Evolutionary conservation across 805 yeast genomes (phyloP).

Genomic region (Blastobotrys robertii): DNA sequence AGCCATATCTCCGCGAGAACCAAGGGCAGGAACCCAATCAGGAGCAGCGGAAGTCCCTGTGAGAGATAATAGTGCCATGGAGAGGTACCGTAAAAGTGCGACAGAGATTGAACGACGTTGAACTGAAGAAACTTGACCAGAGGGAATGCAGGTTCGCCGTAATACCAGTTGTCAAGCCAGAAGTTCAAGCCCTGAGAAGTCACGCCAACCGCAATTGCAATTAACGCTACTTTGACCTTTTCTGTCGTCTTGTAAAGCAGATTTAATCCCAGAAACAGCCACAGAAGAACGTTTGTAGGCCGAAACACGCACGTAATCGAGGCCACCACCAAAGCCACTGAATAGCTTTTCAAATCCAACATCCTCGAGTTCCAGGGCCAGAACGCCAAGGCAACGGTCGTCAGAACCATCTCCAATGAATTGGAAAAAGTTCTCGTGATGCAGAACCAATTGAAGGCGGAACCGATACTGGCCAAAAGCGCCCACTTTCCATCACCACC

Average conservation of each 20-base stretch:
- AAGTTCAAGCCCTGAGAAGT: constrained; percentile 31
- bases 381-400: constrained; percentile 51
- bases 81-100: constrained; percentile 76
- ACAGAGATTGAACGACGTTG: constrained; percentile 62
- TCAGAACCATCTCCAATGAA: constrained; percentile 64
- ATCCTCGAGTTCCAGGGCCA: constrained; percentile 52
- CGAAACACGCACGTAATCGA: constrained; percentile 59
- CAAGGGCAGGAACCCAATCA: constrained; percentile 58
- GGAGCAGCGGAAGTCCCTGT: constrained; percentile 74
- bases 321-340: constrained; percentile 41
- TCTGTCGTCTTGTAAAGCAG: constrained; percentile 13
- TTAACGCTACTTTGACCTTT: constrained; percentile 13
- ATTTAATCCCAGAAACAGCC: constrained; percentile 52
- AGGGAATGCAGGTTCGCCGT: constrained; percentile 47
- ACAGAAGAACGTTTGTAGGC: constrained; percentile 74
- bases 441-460: constrained; percentile 76
- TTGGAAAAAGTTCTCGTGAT: constrained; percentile 81
- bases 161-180: constrained; percentile 50
- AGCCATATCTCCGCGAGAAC: constrained; percentile 36
- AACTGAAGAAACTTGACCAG: constrained; percentile 61
- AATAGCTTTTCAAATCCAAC: constrained; percentile 18
- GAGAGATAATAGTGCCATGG: constrained; percentile 76
- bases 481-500: constrained; percentile 25
- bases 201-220: constrained; percentile 19
- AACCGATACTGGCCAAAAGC: constrained; percentile 42